Conservation (phyloP, 2,329 filamentous ascomycete species). For the Trichoderma brevicompactum region DNA sequence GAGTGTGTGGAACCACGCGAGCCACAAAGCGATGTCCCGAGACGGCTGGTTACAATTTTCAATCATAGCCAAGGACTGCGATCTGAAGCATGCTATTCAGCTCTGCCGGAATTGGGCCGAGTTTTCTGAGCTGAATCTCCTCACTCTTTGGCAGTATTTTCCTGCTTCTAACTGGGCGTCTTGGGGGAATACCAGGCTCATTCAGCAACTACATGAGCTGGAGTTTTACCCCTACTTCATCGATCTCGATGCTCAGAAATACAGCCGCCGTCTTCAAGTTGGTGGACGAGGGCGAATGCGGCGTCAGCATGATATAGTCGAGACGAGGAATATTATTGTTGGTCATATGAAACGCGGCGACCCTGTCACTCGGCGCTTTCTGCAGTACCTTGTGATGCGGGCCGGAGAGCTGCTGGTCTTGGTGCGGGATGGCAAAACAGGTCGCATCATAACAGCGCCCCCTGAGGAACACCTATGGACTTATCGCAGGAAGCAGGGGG, state of each 20-base stretch:
- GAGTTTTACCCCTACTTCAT: slow-evolving; percentile 38
- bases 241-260: slow-evolving; percentile 34
- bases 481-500: slow-evolving; percentile 34
- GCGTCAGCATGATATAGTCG: slow-evolving; percentile 36
- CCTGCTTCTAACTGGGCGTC: slow-evolving; percentile 38
- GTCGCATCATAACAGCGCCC: slow-evolving; percentile 38
- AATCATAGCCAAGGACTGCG: slow-evolving; percentile 39
- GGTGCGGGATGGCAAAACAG: slow-evolving; percentile 39
- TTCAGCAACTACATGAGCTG: slow-evolving; percentile 37
- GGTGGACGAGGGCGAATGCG: slow-evolving; percentile 33
- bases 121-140: slow-evolving; percentile 37
- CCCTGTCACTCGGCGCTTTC: slow-evolving; percentile 36
- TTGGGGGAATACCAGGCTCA: slow-evolving; percentile 34
- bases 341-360: slow-evolving; percentile 40
- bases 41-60: slow-evolving; percentile 42
- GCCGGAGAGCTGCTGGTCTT: slow-evolving; percentile 36
- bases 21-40: slow-evolving; percentile 39
- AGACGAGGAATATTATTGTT: slow-evolving; percentile 37
- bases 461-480: slow-evolving; percentile 37
- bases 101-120: slow-evolving; percentile 40
- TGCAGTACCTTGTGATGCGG: slow-evolving; percentile 38
- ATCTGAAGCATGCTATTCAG: slow-evolving; percentile 37
- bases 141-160: slow-evolving; percentile 37
- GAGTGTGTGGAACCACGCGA: slow-evolving; percentile 40
- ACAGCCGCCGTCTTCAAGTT: slow-evolving; percentile 32